phyloP scores from a whole-genome alignment of 2,329 filamentous ascomycete genomes.

The Dactylellina drechsleri region DNA sequence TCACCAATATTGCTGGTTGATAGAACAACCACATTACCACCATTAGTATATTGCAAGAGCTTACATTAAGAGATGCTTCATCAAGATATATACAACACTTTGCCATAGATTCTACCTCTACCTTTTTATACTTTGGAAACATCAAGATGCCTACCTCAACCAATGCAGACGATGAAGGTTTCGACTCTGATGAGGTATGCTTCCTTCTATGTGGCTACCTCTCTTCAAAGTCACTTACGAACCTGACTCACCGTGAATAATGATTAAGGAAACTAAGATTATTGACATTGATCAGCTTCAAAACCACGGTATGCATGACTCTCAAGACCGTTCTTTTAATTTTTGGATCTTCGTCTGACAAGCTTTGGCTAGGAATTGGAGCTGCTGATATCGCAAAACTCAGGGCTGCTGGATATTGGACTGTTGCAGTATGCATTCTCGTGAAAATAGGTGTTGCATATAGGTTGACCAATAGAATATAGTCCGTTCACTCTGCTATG shows the following conservation, averaged over 20 bases:
- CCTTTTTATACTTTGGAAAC: background rate
- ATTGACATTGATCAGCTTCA: slow-evolving; percentile 75
- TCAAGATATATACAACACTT: too few species aligned
- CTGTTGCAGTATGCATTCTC: slow-evolving; percentile 67
- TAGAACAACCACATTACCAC: too few species aligned
- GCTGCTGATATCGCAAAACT: slow-evolving; percentile 74
- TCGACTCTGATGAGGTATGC: slow-evolving; percentile 52
- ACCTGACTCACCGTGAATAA: background rate
- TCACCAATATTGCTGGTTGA: too few species aligned
- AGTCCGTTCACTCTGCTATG: slow-evolving; percentile 72
- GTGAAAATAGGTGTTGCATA: background rate
- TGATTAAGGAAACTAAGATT: slow-evolving; percentile 67
- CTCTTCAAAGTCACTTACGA: background rate
- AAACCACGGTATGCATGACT: slow-evolving; percentile 67
- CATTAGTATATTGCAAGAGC: too few species aligned
- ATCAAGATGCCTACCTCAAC: slow-evolving; percentile 42
- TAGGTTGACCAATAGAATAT: slow-evolving; percentile 20
- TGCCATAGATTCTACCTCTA: too few species aligned
- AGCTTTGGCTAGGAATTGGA: slow-evolving; percentile 66
- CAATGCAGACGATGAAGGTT: slow-evolving; percentile 29
- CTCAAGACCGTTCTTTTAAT: too few species aligned
- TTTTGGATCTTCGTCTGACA: too few species aligned
- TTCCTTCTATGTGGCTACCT: background rate
- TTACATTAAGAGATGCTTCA: too few species aligned
- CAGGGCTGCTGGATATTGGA: slow-evolving; percentile 72